Percentiles rank a stretch among this genome's conserved stretches.
Conservation (phyloP, 225 moss, liverwort and hornwort genomes). For the Rhytidiadelphus loreus region DNA sequence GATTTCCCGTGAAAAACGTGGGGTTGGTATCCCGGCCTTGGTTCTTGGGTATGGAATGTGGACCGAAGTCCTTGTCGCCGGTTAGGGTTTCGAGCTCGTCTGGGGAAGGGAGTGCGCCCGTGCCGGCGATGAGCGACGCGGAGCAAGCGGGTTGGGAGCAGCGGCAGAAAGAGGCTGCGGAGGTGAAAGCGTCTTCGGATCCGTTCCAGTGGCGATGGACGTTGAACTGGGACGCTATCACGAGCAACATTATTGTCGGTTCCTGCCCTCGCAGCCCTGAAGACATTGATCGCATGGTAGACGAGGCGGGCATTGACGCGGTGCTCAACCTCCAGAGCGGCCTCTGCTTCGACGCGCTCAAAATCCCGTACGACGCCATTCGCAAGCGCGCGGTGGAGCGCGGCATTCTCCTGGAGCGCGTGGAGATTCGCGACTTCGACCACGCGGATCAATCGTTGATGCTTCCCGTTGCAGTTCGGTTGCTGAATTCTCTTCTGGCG, state of each 20-base stretch:
- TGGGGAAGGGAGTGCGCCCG: neutral
- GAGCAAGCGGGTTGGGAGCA: constrained; percentile 55
- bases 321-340: constrained; percentile 44
- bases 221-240: constrained; percentile 35
- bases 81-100: neutral
- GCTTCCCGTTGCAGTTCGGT: constrained; percentile 42
- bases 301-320: constrained; percentile 48
- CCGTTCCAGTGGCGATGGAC: constrained; percentile 55
- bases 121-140: constrained; percentile 29
- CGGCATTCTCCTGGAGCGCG: constrained; percentile 33
- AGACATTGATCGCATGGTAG: constrained; percentile 41
- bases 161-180: constrained; percentile 38
- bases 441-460: constrained; percentile 49
- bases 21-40: neutral
- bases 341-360: constrained; percentile 50
- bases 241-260: constrained; percentile 30
- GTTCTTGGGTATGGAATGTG: neutral
- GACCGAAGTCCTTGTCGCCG: neutral
- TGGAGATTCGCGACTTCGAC: constrained; percentile 57
- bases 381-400: constrained; percentile 43
- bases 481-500: constrained; percentile 32
- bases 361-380: constrained; percentile 40
- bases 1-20: neutral
- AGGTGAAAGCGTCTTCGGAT: constrained; percentile 5
- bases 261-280: constrained; percentile 47